Evolutionary conservation across 371 early-diverging fungal genomes (phyloP), one percentile per base, ranked within the genome.

Genomic region (Syncephalastrum racemosum): DNA sequence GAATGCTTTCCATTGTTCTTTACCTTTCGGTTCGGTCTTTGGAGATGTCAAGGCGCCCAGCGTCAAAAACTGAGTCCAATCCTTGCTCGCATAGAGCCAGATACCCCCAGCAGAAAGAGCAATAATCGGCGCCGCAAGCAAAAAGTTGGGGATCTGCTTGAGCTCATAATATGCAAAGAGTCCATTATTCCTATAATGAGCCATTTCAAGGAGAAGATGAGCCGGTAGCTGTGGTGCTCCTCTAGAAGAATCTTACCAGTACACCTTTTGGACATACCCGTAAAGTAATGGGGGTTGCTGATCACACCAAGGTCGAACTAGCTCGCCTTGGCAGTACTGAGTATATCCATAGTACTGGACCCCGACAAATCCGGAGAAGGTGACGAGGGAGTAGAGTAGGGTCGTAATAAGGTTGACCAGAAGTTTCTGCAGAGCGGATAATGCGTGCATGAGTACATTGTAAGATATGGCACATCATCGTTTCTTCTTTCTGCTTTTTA

Each of bases 101-200:
- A 93, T 67, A 0, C 91, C 93, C 20, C 61, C 66, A 0, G 79
- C 36, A 14, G 89, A 87, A 13, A 93, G 68, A 0, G 64, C 36
- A 47, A 90, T 71, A 71, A 94, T 91, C 3, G 97, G 97, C 15
- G 83, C 70, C 0, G 95, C 95, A 22, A 97, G 71, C 18, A 91
- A 54, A 76, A 97, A 97, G 75, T 94, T 95, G 15, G 96, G 96
- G 19, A 94, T 75, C 65, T 95, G 92, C 46, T 88, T 84, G 8
- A 82, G 22, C 27, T 86, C 83, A 59, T 86, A 97, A 68, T 97
- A 97, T 0, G 79, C 64, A 19, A 97, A 59, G 56, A 95, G 91
- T 4, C 96, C 97, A 54, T 81, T 78, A 60, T 90, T 85, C 90
- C 90, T 90, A 58, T 41, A 47, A 10, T 31, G 10, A 22, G 13